These are phyloP conservation scores for Lepidium africanum DNA, from an alignment of 345 rosid genomes.

Conservation along the genomic window DNA sequence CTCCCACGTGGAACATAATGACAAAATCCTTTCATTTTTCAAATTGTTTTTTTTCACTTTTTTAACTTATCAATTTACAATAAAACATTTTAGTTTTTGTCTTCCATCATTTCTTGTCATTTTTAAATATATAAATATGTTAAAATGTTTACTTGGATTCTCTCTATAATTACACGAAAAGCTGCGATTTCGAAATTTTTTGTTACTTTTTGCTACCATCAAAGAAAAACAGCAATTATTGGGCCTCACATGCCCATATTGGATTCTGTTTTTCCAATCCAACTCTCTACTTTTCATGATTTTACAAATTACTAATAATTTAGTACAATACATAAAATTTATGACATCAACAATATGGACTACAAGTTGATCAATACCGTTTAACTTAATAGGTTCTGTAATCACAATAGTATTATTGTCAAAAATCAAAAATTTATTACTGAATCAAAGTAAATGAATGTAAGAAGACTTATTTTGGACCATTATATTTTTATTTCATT, in stretches of 20 bases:
- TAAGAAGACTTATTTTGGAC: too few relatives aligned
- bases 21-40: conserved; percentile 5
- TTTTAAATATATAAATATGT: background rate
- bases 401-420: too few relatives aligned
- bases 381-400: too few relatives aligned
- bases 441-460: too few relatives aligned
- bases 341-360: too few relatives aligned
- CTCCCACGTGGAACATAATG: conserved; percentile 29
- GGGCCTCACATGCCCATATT: background rate
- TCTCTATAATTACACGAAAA: background rate
- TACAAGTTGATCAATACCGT: too few relatives aligned
- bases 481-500: too few relatives aligned
- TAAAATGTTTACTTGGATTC: background rate
- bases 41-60: background rate
- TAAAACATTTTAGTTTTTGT: background rate
- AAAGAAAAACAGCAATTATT: background rate
- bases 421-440: too few relatives aligned
- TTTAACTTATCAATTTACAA: background rate
- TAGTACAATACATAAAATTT: background rate
- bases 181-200: background rate
- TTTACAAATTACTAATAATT: background rate
- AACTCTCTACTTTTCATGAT: background rate
- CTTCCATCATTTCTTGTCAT: background rate
- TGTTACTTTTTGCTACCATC: background rate
- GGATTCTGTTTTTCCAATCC: background rate